Evolutionary conservation across 2,329 filamentous ascomycete species (phyloP), one percentile per base, ranked within the genome.

Genomic region (Trichoderma endophyticum): DNA sequence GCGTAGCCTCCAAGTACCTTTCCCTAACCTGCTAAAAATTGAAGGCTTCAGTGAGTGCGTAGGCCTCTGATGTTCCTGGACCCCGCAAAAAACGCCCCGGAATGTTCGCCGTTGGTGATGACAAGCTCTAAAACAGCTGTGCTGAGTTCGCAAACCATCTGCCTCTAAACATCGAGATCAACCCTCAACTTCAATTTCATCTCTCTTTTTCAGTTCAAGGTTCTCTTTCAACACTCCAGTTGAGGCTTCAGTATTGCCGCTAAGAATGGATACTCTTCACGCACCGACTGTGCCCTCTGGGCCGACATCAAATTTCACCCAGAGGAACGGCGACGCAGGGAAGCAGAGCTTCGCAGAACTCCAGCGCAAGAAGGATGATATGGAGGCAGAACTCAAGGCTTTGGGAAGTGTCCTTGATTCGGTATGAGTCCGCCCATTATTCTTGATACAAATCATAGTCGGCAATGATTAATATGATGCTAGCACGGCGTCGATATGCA

Each of bases 401-500:
- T 86, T 98, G 9, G 91, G 95, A 73, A 87, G 91, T 68, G 93
- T 98, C 15, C 88, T 99, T n/a, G 93, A 94, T 75, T 96, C 94
- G 75, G 95, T 97, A 84, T 77, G 88, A 81, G 70, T 48, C 32
- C 61, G 12, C 7, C 15, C 15, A n/a, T 26, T 32, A 6, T 28
- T 51, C n/a, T 28, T 32, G 5, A 14, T 51, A 1, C 15, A 28
- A 9, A 39, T 18, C 8, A n/a, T 24, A 12, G 30, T 32, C 26
- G 36, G 43, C n/a, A 15, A 32, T 14, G 3, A 26, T 48, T 71
- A n/a, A 65, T 51, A 24, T 36, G 36, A 69, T 36, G 18, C 3
- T 77, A 98, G 95, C 95, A 98, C 85, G 91, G 92, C 59, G 95
- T 97, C 68, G 91, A 92, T 77, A 99, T 99, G 96, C 91, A 92